Base-by-base conservation (phyloP, 768 basidiomycete species). In the Boletus tomentosulus region DNA sequence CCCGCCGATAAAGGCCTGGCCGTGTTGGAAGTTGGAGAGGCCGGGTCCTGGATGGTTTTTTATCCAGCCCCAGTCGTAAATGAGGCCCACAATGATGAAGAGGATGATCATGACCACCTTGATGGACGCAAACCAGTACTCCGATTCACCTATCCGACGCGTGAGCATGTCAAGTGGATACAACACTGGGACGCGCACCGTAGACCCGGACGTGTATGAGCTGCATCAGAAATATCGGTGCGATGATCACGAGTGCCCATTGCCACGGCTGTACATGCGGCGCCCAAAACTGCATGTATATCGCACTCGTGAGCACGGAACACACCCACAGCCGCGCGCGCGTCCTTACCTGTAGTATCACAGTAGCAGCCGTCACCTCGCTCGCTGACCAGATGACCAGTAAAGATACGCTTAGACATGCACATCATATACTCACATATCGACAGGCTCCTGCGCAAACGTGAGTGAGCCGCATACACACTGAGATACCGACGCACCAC, bases 41-140 rank as follows among this genome's bases (percentile, higher is more conserved):
- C 81, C 80, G 0, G 82, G 81, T 48, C 82, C 84, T 13, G 83
- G 79, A 60, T 84, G 78, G 0, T 74, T 70, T 67, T 76, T 80
- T 12, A 83, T 66, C 4, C 82, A 82, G 48, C 80, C 79, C 78
- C 84, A 86, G 59, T 81, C 77, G 56, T 75, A 79, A 48, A 86
- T 80, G 52, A 87, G 76, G 48, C 82, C 83, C 10, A 81, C 76
- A 50, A 84, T 64, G 58, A 86, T 79, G 71, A 86, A 85, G 11
- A 85, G 58, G 48, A 84, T 57, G 42, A 86, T 80, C 71, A 84
- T 77, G 43, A 80, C 46, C 24, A 87, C 80, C 68, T 87, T 86
- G 61, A 87, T 76, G 59, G 80, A 74, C 8, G 84, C 81, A 49
- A 80, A 75, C 83, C 83, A 85, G 67, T 82, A 83, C 59, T 80